Conservation (phyloP, 1,284 basidiomycete genomes). For the Athelia psychrophila region DNA sequence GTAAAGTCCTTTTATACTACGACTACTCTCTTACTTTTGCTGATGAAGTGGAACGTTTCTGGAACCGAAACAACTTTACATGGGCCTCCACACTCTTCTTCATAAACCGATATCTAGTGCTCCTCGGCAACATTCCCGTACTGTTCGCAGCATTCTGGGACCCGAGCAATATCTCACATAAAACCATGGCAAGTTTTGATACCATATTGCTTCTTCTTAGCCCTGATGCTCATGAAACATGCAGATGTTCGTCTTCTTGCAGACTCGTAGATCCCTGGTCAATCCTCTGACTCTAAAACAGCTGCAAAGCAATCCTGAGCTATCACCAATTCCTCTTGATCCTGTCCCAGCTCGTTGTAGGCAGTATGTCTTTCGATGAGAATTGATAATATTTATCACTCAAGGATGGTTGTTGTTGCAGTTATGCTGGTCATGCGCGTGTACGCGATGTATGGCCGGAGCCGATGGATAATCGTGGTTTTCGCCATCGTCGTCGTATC, state of each 20-base stretch:
- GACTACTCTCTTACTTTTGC: conserved; percentile 39
- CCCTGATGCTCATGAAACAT: too few species aligned
- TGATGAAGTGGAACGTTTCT: conserved; percentile 36
- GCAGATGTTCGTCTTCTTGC: not conserved
- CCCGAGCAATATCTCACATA: conserved; percentile 13
- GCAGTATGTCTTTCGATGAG: conserved; percentile 17
- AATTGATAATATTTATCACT: too few species aligned
- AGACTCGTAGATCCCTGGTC: not conserved
- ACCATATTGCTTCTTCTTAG: too few species aligned
- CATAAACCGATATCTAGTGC: conserved; percentile 35
- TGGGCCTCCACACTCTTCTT: conserved; percentile 36
- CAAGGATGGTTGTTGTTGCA: too few species aligned
- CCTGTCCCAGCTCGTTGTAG: conserved; percentile 32
- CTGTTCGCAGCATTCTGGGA: conserved; percentile 29
- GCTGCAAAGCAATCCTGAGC: conserved; percentile 23
- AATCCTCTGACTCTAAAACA: conserved; percentile 7
- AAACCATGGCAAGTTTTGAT: conserved; percentile 15
- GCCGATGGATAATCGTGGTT: conserved; percentile 24
- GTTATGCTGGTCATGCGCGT: too few species aligned
- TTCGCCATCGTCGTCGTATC: conserved; percentile 19
- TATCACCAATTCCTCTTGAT: conserved; percentile 34
- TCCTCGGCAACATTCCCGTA: conserved; percentile 37
- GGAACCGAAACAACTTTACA: conserved; percentile 24
- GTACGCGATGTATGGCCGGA: conserved; percentile 40
- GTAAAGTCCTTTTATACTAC: conserved; percentile 35